phyloP scores from a whole-genome alignment of 2,329 filamentous ascomycete genomes.

The Trichoderma endophyticum region DNA sequence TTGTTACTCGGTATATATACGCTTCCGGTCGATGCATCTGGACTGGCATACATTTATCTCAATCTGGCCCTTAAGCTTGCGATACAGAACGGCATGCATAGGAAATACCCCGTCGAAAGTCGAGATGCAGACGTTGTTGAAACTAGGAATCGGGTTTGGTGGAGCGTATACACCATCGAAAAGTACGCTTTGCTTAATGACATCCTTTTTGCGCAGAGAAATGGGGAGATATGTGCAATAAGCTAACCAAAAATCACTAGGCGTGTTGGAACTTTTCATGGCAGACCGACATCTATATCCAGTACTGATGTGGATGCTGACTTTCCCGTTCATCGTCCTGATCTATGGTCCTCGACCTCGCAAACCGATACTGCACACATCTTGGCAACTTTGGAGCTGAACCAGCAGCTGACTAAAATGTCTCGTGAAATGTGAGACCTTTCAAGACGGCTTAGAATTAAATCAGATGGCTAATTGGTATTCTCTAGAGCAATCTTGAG shows the following conservation, averaged over 20 bases:
- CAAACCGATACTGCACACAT: slow-evolving; percentile 45
- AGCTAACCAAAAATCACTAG: slow-evolving; percentile 29
- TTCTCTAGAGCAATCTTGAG: background rate
- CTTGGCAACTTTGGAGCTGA: slow-evolving; percentile 41
- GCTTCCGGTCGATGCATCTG: slow-evolving; percentile 54
- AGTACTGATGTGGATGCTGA: slow-evolving; percentile 53
- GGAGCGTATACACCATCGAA: slow-evolving; percentile 56
- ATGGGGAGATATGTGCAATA: slow-evolving; percentile 19
- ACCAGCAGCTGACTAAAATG: slow-evolving; percentile 35
- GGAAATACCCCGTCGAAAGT: slow-evolving; percentile 46
- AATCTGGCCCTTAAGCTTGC: slow-evolving; percentile 55
- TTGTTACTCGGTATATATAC: slow-evolving; percentile 55
- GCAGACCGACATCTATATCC: slow-evolving; percentile 52
- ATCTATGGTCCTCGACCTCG: slow-evolving; percentile 40
- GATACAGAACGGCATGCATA: slow-evolving; percentile 60
- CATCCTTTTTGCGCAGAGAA: background rate
- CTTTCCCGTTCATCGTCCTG: slow-evolving; percentile 45
- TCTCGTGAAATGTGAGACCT: slow-evolving; percentile 38
- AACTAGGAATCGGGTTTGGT: slow-evolving; percentile 54
- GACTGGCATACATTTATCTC: slow-evolving; percentile 55
- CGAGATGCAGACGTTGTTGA: slow-evolving; percentile 48
- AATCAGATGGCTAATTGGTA: background rate
- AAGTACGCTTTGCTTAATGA: slow-evolving; percentile 38
- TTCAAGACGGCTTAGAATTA: no score
- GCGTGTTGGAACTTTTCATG: slow-evolving; percentile 55